Base-by-base conservation (phyloP, 192 early-diverging fungal genomes). In the Linnemannia zychae region DNA sequence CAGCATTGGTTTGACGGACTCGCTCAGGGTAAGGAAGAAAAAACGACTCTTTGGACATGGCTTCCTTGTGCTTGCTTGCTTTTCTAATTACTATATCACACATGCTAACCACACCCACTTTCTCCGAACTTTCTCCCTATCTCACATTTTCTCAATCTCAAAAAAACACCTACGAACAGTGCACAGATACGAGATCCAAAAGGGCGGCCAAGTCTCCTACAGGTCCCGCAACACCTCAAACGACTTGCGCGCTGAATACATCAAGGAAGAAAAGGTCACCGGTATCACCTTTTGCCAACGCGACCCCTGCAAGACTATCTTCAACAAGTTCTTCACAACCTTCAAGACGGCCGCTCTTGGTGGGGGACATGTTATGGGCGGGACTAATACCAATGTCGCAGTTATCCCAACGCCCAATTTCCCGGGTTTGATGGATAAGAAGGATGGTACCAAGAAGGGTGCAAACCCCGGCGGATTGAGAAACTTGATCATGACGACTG, bases 1-100 rank as follows among this genome's bases (percentile, higher is more conserved):
- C 77, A 78, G 60, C 88, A 89, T 65, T 89, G 88, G 88, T 89
- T 89, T 67, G 88, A 89, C 53, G 87, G 88, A n/a, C 71, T 88
- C 22, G 71, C 85, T 31, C 85, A 87, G 47, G 37, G 84, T 86
- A 84, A 17, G 24, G 11, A 24, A 57, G 24, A 11, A 24, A 57
- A 15, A 3, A 15, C 28, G 31, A 44, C 40, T 44, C 40, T 9
- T 44, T 9, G n/a, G 40, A 44, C 40, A 44, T 9, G 76, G 36
- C 15, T 82, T 37, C 67, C 53, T n/a, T 68, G 60, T n/a, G 17
- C 49, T 66, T 66, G 28, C 34, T 40, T 79, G 18, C 15, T 67
- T 63, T 67, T 33, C 3, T 49, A 3, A n/a, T 33, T 28, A 4
- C 2, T 13, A 36, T 24, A 4, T 4, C 28, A 6, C 34, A 28